Evolutionary conservation across 2,329 filamentous ascomycete species (phyloP).

Genomic region (Fusarium sp.): DNA sequence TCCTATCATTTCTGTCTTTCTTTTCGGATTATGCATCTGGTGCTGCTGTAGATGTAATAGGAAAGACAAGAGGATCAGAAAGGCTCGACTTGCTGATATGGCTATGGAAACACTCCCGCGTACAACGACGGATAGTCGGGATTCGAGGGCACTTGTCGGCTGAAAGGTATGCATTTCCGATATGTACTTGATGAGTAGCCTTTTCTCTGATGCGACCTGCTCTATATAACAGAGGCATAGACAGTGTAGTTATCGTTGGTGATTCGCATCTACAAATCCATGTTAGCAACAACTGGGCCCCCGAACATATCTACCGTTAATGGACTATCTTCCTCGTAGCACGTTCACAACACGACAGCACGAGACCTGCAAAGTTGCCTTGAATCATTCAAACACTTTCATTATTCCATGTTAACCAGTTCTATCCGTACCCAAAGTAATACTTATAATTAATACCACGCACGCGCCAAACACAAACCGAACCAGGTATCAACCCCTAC

Average conservation of each 20-base stretch:
- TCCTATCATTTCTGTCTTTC: not conserved
- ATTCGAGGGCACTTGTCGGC: not conserved
- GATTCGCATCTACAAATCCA: not conserved
- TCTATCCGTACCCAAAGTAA: slow-evolving; percentile 42
- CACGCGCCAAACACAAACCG: not conserved
- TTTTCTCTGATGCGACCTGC: not conserved
- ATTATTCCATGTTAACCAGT: slow-evolving; percentile 20
- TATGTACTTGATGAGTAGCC: not conserved
- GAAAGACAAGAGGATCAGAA: not conserved
- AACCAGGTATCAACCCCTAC: slow-evolving; percentile 35
- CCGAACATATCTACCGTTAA: not conserved
- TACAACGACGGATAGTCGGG: not conserved
- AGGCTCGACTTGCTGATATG: not conserved
- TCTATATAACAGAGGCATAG: not conserved
- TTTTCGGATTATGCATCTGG: not conserved
- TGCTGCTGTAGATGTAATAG: not conserved
- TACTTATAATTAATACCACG: slow-evolving; percentile 34
- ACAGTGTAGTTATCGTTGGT: not conserved
- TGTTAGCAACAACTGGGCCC: not conserved
- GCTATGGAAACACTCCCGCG: not conserved
- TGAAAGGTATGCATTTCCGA: not conserved
- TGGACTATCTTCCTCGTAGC: not conserved
- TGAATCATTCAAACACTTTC: slow-evolving; percentile 23
- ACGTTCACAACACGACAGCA: not conserved
- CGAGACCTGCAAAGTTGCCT: not conserved